phyloP scores from a whole-genome alignment of 2,329 filamentous ascomycete species.

The Trichoderma pleuroti region DNA sequence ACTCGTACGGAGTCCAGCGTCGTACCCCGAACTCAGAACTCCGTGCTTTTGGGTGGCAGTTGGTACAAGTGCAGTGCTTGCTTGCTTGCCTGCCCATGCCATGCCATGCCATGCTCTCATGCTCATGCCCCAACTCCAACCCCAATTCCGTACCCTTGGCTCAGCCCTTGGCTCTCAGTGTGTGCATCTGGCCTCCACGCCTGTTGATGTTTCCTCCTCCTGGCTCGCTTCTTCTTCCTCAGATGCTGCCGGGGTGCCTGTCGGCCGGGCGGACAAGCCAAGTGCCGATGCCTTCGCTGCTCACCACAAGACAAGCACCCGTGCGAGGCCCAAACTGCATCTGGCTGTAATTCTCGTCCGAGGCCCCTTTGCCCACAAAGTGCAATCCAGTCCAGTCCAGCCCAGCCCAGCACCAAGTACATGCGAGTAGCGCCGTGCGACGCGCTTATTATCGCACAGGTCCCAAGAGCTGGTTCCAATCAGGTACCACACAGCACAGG shows the following conservation, averaged over 20 bases:
- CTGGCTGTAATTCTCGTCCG: conserved; percentile 3
- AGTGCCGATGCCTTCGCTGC: background rate
- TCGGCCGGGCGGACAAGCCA: background rate
- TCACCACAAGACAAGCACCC: background rate
- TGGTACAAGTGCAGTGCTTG: background rate
- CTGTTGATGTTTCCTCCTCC: background rate
- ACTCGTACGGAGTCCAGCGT: background rate
- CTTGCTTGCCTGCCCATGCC: background rate
- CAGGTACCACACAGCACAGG: conserved; percentile 5
- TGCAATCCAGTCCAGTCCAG: background rate
- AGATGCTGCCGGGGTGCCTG: background rate
- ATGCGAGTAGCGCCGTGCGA: conserved; percentile 1
- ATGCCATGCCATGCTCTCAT: background rate
- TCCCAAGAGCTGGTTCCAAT: conserved; percentile 1
- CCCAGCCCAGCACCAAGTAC: too few species aligned
- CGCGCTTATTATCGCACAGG: conserved; percentile 11
- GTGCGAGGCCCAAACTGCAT: background rate
- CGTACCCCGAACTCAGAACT: background rate
- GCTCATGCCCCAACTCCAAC: background rate
- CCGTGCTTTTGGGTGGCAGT: background rate
- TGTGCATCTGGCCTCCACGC: background rate
- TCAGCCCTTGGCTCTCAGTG: background rate
- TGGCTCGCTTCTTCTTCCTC: background rate
- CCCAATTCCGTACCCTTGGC: conserved; percentile 1
- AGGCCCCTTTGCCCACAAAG: background rate